These are phyloP conservation scores for Filosporella fistucella DNA, from an alignment of 495 filamentous ascomycete species.

Conservation along the genomic window DNA sequence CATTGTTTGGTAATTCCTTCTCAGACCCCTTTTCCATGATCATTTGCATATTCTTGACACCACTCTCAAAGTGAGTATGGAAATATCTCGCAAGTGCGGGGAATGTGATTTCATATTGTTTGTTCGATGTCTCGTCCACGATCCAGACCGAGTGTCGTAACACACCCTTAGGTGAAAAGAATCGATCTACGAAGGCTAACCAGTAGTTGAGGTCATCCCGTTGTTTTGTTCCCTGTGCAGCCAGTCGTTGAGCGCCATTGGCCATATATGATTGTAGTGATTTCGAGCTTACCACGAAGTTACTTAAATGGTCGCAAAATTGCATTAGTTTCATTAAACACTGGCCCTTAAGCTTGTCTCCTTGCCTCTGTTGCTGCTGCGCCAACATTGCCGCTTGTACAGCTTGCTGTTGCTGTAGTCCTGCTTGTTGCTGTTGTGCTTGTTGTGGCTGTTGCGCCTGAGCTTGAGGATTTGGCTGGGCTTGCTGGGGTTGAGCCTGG, in stretches of 20 bases:
- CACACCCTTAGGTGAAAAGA: conserved; percentile 68
- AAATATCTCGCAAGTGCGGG: conserved; percentile 77
- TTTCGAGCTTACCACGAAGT: conserved; percentile 49
- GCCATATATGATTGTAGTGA: conserved; percentile 21
- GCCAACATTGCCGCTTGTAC: conserved; percentile 35
- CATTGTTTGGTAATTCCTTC: conserved; percentile 50
- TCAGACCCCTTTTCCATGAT: conserved; percentile 60
- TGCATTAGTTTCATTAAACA: conserved; percentile 59
- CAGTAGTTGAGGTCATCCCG: conserved; percentile 64
- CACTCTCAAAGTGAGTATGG: conserved; percentile 76
- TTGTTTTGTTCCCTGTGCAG: conserved; percentile 45
- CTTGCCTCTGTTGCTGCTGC: conserved; percentile 36
- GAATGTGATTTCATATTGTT: conserved; percentile 74
- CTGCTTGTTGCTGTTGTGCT: conserved; percentile 30
- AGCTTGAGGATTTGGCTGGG: conserved; percentile 37
- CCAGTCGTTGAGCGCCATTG: conserved; percentile 16
- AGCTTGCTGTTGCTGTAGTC: conserved; percentile 29
- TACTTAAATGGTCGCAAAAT: conserved; percentile 68
- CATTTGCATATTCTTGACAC: conserved; percentile 74
- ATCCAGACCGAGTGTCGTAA: conserved; percentile 60
- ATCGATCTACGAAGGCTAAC: conserved; percentile 68
- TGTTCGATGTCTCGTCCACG: conserved; percentile 31
- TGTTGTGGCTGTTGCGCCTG: conserved; percentile 31
- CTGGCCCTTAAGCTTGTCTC: conserved; percentile 48
- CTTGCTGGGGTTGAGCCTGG: conserved; percentile 29